A percentile compares a stretch with the other conserved stretches of the same genome.
These are phyloP conservation scores for Apium graveolens DNA, from an alignment of 129 eudicot species.

Conservation along the genomic window DNA sequence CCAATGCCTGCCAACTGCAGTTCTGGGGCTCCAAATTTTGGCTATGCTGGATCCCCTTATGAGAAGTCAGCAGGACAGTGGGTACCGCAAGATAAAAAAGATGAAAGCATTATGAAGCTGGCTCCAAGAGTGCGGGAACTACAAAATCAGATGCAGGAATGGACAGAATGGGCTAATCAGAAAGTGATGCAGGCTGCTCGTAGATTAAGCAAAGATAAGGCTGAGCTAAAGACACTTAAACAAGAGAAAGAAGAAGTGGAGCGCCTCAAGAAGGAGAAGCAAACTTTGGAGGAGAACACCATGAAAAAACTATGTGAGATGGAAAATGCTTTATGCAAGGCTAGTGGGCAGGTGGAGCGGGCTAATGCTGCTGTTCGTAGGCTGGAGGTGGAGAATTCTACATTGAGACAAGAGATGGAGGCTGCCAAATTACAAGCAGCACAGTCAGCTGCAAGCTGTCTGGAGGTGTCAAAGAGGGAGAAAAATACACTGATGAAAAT, in stretches of 20 bases:
- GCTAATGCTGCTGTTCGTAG: constrained; percentile 80
- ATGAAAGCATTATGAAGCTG: constrained; percentile 65
- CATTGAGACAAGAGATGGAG: constrained; percentile 72
- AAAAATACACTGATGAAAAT: constrained; percentile 65
- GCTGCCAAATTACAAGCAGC: constrained; percentile 67
- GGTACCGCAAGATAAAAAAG: constrained; percentile 60
- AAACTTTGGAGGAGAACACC: constrained; percentile 73
- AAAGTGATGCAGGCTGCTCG: constrained; percentile 99
- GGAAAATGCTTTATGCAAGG: constrained; percentile 90
- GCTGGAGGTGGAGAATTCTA: constrained; percentile 62
- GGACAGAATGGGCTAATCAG: constrained; percentile 99
- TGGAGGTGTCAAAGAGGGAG: constrained; percentile 75
- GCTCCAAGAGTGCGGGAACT: constrained; percentile 65
- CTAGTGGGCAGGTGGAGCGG: constrained; percentile 84
- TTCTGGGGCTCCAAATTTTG: constrained; percentile 33
- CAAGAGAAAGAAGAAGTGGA: constrained; percentile 96
- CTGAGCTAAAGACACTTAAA: constrained; percentile 75
- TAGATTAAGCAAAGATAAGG: constrained; percentile 83
- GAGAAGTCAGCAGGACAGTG: constrained; percentile 43
- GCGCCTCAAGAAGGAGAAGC: constrained; percentile 73
- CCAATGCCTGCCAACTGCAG: constrained; percentile 22
- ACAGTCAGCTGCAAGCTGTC: constrained; percentile 83
- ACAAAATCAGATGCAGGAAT: constrained; percentile 81
- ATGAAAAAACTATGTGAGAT: constrained; percentile 90
- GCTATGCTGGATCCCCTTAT: constrained; percentile 31